Evolutionary conservation across 306 rosid species (phyloP).

Genomic region (Albizia julibrissin): DNA sequence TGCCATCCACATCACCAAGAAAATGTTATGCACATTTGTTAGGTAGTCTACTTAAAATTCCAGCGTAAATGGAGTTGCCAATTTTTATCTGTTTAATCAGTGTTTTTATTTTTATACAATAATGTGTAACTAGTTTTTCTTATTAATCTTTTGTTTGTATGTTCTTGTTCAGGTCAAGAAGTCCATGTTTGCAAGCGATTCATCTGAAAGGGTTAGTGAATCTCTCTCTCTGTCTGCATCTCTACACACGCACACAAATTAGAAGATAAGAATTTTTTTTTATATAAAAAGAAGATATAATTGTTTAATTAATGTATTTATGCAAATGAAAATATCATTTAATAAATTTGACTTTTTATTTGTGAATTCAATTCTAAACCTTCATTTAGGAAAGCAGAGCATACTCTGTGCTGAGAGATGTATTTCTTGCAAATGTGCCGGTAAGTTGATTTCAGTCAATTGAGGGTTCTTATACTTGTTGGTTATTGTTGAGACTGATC

Average conservation of each 20-base stretch:
- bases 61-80: not conserved
- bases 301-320: slow-evolving; percentile 15
- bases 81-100: slow-evolving; percentile 8
- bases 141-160: slow-evolving; percentile 29
- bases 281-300: not conserved
- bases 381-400: slow-evolving; percentile 63
- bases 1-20: not conserved
- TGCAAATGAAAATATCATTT: slow-evolving; percentile 21
- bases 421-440: slow-evolving; percentile 81
- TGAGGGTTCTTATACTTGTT: slow-evolving; percentile 9
- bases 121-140: not conserved
- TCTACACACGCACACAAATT: no score
- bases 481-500: slow-evolving; percentile 25
- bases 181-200: slow-evolving; percentile 33
- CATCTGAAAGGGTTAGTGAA: slow-evolving; percentile 56
- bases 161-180: slow-evolving; percentile 55
- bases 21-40: slow-evolving; percentile 7
- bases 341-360: not conserved
- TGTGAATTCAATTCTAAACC: slow-evolving; percentile 1
- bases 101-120: not conserved
- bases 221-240: slow-evolving; percentile 9
- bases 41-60: slow-evolving; percentile 13
- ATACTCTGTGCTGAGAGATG: slow-evolving; percentile 57
- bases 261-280: no score
- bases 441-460: slow-evolving; percentile 47